Evolutionary conservation across 2,329 filamentous ascomycete genomes (phyloP), one percentile per base, ranked within the genome.

Genomic region (Clarireedia homoeocarpa): DNA sequence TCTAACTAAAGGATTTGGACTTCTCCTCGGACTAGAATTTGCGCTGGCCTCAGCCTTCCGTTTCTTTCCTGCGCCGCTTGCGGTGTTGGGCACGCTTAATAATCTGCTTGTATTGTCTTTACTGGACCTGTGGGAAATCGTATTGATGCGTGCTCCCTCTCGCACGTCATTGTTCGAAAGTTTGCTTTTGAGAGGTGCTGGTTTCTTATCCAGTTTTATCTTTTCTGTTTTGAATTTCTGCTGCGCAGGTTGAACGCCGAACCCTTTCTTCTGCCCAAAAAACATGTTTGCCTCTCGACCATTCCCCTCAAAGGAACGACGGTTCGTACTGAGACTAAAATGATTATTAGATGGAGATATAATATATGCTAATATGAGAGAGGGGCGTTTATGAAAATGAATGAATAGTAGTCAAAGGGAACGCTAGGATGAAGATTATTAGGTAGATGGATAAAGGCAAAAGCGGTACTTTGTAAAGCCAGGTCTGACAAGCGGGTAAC

Each of bases 1-100:
- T 40, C 45, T n/a, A 6, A 24, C 10, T 12, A n/a, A 39, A 6
- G n/a, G 3, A 14, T 23, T 48, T 14, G 44, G 5, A 15, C 4
- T 48, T 45, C 15, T 55, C 9, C 39, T 36, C 5, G 15, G 3
- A 23, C 17, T 42, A 26, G 38, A 40, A 14, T 36, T 45, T 36
- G 26, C 47, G 10, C 46, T 51, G 20, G 40, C 44, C 10, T 38
- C 47, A 51, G n/a, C 53, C 26, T 55, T 55, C 27, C 53, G 40
- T n/a, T 55, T 55, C 9, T 42, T 55, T 26, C 53, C 53, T 6
- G 26, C 39, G 9, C 38, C 27, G 6, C 20, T 42, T 6, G 20
- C 20, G 50, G 38, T 20, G 14, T 6, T 51, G 39, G 53, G 27
- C 20, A 51, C 47, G n/a, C 24, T 38, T 12, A 51, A 14, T 9